Evolutionary conservation across 78 protist species (phyloP), one percentile per base, ranked within the genome.

Genomic region (Dictyostelium citrinum): DNA sequence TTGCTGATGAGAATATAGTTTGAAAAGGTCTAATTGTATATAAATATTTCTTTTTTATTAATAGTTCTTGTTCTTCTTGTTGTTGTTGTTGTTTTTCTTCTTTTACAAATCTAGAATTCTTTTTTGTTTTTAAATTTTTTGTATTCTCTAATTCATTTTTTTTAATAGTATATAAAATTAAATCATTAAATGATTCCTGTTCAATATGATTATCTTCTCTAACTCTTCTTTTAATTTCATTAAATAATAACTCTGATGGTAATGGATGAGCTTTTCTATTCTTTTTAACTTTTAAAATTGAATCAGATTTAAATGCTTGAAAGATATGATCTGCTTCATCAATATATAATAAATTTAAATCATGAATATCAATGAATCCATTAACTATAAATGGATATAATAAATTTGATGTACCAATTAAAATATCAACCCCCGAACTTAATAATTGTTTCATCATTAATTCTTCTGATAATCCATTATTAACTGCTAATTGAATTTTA

Each of bases 321-420:
- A 88, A 41, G 11, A 88, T 61, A 14, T 29, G 60, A 68, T 88
- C 93, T 0, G 93, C 93, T 49, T 88, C 93, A 49, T 88, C 93
- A 1, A 79, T 68, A 33, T 67, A 43, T 2, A 88, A 31, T 72
- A 78, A 29, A 0, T 82, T 16, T 35, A 88, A 33, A 27, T 78
- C n/a, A 14, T 41, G 37, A 5, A 78, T 67, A 10, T 31, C 49
- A 9, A 88, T 4, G 4, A 16, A 35, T 6, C 74, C 82, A 43
- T 55, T 33, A 0, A 79, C 31, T 17, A 88, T 1, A 37, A 88
- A 20, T 67, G 71, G 76, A 88, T 88, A 68, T 35, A 88, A 16
- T 20, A 78, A 0, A n/a, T 88, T 88, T 24, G 93, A 77, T 68
- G 93, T 88, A 12, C 93, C 93, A 88, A 88, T 78, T 16, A 88